Base-by-base conservation (phyloP, 2,329 filamentous ascomycete species). In the Falciphora oryzae region DNA sequence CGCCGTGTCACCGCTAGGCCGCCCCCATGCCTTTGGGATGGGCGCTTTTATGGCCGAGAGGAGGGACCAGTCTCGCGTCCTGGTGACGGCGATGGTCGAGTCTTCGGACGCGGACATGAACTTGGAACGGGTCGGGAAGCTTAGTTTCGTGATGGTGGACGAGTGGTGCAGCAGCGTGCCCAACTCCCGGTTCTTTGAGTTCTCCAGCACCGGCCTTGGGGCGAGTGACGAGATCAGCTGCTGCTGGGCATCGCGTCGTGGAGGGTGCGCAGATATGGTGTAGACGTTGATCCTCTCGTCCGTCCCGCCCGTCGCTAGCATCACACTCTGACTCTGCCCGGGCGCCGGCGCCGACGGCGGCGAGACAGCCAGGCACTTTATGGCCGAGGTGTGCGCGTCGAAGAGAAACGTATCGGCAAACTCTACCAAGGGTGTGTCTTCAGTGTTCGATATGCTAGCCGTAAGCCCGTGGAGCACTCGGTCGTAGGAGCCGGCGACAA, bases 271-370 rank as follows among this genome's bases (percentile, higher is more conserved):
- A 16, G 93, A 96, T 64, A 99, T 81, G 66, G 89, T 92, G 82
- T 97, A 99, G 64, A 99, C 84, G 74, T 99, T 97, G 79, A 99
- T 91, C 67, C 92, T 88, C 78, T 97, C 93, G 77, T 99, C 95
- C 29, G 92, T 96, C 75, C 91, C 90, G 69, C 95, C 95, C 13
- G 91, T 96, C 16, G 95, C 95, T 61, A 99, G 86, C 69, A 95
- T 89, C 62, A 97, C 85, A 74, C 95, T 97, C 73, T 92, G 89
- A n/a, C 80, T 78, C 75, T 89, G 88, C 68, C 82, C 85, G 16
- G 80, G 82, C 65, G 80, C 73, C 1, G 83, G 80, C 25, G 83
- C 84, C 16, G 91, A 91, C 0, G 90, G 82, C 3, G 90, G 89
- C 11, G 94, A 97, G 67, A 97, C 78, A 29, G 93, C 92, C 44